phyloP scores from a whole-genome alignment of 371 early-diverging fungal genomes.

The Mucor plumbeus region DNA sequence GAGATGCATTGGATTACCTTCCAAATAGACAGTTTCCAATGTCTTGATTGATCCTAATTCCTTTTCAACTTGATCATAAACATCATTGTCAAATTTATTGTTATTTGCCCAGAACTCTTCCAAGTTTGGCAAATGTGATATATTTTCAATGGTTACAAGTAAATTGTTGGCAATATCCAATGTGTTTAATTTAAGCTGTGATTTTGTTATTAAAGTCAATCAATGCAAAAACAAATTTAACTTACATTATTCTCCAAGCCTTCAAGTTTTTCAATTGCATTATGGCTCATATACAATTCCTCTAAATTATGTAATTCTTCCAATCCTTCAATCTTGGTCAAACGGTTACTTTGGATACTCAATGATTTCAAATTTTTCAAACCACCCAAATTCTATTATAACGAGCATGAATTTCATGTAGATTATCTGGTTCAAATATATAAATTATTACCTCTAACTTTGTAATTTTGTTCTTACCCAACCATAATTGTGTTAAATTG shows the following conservation, averaged over 20 bases:
- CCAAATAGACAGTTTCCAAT: slow-evolving; percentile 90
- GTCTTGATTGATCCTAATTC: slow-evolving; percentile 69
- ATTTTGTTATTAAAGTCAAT: not conserved
- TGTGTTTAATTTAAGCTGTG: slow-evolving; percentile 66
- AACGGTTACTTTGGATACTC: slow-evolving; percentile 87
- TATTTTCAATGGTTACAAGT: slow-evolving; percentile 76
- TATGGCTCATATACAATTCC: slow-evolving; percentile 91
- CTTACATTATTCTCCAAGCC: slow-evolving; percentile 80
- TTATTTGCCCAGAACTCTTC: slow-evolving; percentile 94
- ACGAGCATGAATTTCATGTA: not conserved
- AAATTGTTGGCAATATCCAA: slow-evolving; percentile 89
- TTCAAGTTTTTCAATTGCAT: slow-evolving; percentile 73
- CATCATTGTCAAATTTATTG: slow-evolving; percentile 72
- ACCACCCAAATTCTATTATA: slow-evolving; percentile 39
- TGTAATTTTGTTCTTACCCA: slow-evolving; percentile 97
- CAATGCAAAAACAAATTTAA: not conserved
- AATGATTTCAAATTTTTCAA: slow-evolving; percentile 73
- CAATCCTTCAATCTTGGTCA: slow-evolving; percentile 77
- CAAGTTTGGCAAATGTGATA: slow-evolving; percentile 71
- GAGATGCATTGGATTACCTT: slow-evolving; percentile 92
- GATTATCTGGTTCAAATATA: not conserved
- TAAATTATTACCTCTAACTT: slow-evolving; percentile 65
- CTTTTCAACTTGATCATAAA: slow-evolving; percentile 78
- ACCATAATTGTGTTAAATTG: slow-evolving; percentile 86
- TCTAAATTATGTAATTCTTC: slow-evolving; percentile 75